Evolutionary conservation across 495 filamentous ascomycete species (phyloP), one percentile per base, ranked within the genome.

Genomic region (Trichoderma erinaceum): DNA sequence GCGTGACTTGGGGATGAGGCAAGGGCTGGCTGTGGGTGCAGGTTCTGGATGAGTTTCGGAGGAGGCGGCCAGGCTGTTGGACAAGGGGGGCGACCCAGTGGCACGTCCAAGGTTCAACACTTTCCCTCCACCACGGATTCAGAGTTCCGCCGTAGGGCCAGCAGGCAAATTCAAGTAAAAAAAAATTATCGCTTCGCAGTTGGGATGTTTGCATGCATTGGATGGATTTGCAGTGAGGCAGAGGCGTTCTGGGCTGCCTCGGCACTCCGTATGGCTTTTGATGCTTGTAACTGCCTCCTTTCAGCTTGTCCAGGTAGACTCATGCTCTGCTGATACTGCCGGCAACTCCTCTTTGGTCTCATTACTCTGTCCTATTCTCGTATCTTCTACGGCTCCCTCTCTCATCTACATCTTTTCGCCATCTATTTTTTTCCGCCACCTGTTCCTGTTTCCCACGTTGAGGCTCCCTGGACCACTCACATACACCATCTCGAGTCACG

Each of bases 41-140:
- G 56, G 56, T 61, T 61, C 56, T 61, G 56, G 56, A 61, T 32
- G 56, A 61, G 56, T 61, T 61, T 61, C 56, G 56, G 56, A 61
- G 56, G 56, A 61, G 56, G 56, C 56, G 56, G 56, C 56, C 56
- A 61, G 56, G 56, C 56, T 61, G 8, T 61, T 61, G 56, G 56
- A 61, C 56, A 61, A 61, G 56, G 56, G 56, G 56, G 56, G 56
- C 56, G 56, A 61, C 56, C 56, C 56, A 61, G 56, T 61, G 56
- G 56, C 56, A 61, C 56, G 56, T 61, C 56, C 56, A 61, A 61
- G 56, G 56, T 61, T 61, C 56, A 61, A 61, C 56, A 61, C 56
- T 25, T 61, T 61, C 56, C 56, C 44, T 48, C 44, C 56, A 61
- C 56, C 56, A 61, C 56, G 23, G 56, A 61, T 61, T 61, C 56